Evolutionary conservation across 768 basidiomycete species (phyloP).

Genomic region (Suillus luteus): DNA sequence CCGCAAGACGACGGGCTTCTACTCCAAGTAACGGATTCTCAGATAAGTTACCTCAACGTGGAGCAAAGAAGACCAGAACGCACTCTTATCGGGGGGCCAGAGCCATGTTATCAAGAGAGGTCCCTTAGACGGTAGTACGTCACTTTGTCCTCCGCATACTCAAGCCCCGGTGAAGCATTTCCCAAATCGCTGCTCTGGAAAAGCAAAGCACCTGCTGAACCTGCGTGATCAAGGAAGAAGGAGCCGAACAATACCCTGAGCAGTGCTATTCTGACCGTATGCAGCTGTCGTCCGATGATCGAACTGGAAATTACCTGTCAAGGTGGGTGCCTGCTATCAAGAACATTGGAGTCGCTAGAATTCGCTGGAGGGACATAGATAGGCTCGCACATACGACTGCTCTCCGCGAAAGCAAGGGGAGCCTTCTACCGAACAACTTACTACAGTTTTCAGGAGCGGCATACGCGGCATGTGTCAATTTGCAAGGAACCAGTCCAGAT

Average conservation of each 20-base stretch:
- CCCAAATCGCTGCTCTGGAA: not conserved
- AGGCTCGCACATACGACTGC: not conserved
- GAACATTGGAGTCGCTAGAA: not conserved
- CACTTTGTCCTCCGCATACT: not conserved
- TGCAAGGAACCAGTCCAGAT: not conserved
- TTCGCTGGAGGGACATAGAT: not conserved
- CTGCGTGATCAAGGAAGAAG: not conserved
- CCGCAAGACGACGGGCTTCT: constrained; percentile 14
- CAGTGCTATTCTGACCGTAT: not conserved
- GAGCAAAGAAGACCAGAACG: constrained; percentile 16
- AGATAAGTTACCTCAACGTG: constrained; percentile 15
- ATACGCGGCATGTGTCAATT: not conserved
- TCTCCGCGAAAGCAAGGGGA: not conserved
- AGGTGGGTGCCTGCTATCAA: not conserved
- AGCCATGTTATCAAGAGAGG: constrained; percentile 14
- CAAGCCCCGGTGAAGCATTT: not conserved
- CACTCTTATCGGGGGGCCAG: not conserved
- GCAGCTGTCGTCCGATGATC: not conserved
- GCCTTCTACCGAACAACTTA: not conserved
- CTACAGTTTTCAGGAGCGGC: not conserved
- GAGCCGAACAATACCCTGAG: too few relatives aligned
- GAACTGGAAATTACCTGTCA: not conserved
- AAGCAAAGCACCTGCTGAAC: not conserved
- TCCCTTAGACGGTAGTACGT: constrained; percentile 11
- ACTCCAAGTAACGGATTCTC: constrained; percentile 11